Evolutionary conservation across 1,139 yeast species (phyloP), one percentile per base, ranked within the genome.

Genomic region (Zhuliangozyma parablackwelliae): DNA sequence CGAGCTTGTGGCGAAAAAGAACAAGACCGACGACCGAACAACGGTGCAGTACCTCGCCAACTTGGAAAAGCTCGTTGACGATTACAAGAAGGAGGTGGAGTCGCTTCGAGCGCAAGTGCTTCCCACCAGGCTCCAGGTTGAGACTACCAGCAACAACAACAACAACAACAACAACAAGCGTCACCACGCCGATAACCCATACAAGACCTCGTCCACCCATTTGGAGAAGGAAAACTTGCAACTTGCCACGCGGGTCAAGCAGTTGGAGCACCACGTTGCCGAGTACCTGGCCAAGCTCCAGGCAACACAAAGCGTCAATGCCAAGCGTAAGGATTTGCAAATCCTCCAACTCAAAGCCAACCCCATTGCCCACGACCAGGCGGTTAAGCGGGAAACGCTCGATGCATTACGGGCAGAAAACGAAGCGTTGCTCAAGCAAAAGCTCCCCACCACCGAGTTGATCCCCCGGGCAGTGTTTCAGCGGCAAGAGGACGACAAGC

Each of bases 401-500:
- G 75, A 72, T 12, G 61, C 70, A 0, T 61, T 88, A 26, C 57
- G 69, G 32, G 57, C 61, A 28, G 96, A 88, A 53, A 88, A 87
- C 47, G 60, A 67, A n/a, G 81, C 72, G 8, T 61, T 88, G 26
- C 52, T 68, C 7, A 42, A 48, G 7, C 53, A 51, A 26, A 58
- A 48, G 30, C 41, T 63, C 10, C 42, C 47, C 2, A 33, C 37
- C 7, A 46, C 45, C 5, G 48, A 41, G 1, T 39, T 50, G 30
- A 53, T 87, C 0, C 95, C 95, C 0, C 67, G 65, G 43, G 65
- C 87, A 0, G 73, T 85, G 0, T 80, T 83, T 43, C 87, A 83
- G 33, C 63, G 90, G 25, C 69, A 80, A 34, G 78, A 75, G 38
- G 55, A 72, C 32, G 92, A 85, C 42, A 69, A 72, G 37, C 59